Evolutionary conservation across 768 basidiomycete species (phyloP).

Genomic region (Auricularia heimuer): DNA sequence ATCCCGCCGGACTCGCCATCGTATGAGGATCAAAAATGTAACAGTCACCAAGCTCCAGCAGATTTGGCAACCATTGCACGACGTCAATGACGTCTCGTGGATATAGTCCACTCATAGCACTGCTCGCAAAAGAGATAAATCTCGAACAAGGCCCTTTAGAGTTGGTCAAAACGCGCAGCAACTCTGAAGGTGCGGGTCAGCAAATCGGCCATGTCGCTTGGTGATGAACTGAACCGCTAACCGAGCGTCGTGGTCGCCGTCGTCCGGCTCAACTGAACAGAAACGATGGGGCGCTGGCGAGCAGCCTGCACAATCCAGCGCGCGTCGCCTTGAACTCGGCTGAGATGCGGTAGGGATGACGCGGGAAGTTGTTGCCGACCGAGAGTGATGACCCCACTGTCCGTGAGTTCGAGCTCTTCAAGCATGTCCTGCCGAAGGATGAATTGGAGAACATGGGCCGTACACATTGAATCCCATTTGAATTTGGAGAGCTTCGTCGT

Average conservation of each 20-base stretch:
- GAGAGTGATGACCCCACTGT: not conserved
- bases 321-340: not conserved
- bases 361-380: not conserved
- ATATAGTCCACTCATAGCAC: not conserved
- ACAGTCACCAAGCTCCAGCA: not conserved
- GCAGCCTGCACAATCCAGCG: not conserved
- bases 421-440: not conserved
- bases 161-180: not conserved
- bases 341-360: not conserved
- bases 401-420: not conserved
- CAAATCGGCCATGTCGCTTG: not conserved
- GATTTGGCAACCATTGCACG: not conserved
- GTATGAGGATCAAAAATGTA: not conserved
- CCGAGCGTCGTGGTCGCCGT: not conserved
- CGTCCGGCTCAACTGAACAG: not conserved
- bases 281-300: not conserved
- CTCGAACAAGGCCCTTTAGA: not conserved
- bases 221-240: not conserved
- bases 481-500: not conserved
- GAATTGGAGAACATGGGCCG: not conserved
- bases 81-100: not conserved
- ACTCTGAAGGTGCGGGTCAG: not conserved
- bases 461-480: not conserved
- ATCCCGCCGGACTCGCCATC: not conserved
- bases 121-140: not conserved